Evolutionary conservation across 208 protist species (phyloP).

Genomic region (Leishmania tarentolae): DNA sequence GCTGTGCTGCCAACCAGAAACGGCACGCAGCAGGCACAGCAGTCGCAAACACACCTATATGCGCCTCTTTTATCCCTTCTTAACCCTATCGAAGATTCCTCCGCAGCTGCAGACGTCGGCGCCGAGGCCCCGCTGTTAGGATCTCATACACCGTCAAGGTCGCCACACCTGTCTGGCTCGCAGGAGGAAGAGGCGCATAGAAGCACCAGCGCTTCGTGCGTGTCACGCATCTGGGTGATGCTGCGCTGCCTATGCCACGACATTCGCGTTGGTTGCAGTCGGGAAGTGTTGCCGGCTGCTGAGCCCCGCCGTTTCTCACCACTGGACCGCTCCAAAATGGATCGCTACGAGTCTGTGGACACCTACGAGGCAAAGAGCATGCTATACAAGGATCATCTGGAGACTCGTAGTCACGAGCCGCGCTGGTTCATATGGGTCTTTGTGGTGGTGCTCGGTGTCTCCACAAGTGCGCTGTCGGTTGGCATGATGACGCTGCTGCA

Average conservation of each 20-base stretch:
- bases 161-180: not conserved
- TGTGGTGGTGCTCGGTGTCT: constrained; percentile 45
- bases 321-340: constrained; percentile 42
- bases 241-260: constrained; percentile 3
- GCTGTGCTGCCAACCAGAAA: not conserved
- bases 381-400: constrained; percentile 65
- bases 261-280: constrained; percentile 12
- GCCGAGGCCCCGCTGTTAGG: not conserved
- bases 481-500: constrained; percentile 40
- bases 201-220: not conserved
- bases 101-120: not conserved
- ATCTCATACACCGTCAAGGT: not conserved
- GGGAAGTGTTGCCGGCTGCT: constrained; percentile 24
- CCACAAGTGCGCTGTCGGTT: constrained; percentile 42
- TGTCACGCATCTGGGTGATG: not conserved
- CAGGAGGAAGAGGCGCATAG: not conserved
- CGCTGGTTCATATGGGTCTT: constrained; percentile 76
- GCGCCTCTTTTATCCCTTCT: constrained; percentile 17
- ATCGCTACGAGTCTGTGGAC: constrained; percentile 60
- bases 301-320: constrained; percentile 34
- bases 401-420: constrained; percentile 52
- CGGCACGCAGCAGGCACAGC: constrained; percentile 1
- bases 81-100: constrained; percentile 6
- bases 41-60: not conserved
- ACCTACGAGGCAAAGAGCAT: constrained; percentile 54